Evolutionary conservation across 2,329 filamentous ascomycete genomes (phyloP), one percentile per base, ranked within the genome.

Genomic region (Hypocrella siamensis): DNA sequence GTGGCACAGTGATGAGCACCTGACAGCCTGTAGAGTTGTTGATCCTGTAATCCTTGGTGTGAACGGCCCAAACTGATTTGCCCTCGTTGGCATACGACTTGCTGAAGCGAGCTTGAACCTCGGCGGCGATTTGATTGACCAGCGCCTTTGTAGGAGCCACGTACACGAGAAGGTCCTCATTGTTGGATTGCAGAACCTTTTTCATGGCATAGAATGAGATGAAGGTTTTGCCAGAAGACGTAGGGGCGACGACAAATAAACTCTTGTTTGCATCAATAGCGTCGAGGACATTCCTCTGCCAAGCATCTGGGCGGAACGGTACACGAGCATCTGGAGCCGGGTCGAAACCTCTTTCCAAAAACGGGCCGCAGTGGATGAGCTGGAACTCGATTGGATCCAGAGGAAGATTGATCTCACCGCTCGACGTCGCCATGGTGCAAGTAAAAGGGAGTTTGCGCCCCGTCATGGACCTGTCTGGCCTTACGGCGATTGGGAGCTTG

Each of bases 161-260:
- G 41, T 86, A 88, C 1, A 86, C 75, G 6, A 88, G 53, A 3
- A 86, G 65, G 3, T 70, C 74, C 30, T 83, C 70, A 37, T 86
- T 69, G 38, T 70, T 71, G 4, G 65, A 64, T 45, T 78, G 63
- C 8, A 88, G 57, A 1, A 85, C 60, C 45, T 81, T 75, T 44
- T 79, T 77, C 76, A 86, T 88, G 2, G 80, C 80, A 42, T 88
- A 85, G 50, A 86, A 88, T 1, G 72, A 79, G 36, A 86, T 86
- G 49, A 86, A 88, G 0, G 80, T 88, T 51, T 86, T 88, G 39
- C 81, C 81, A 1, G 81, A 75, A 17, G 75, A 81, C 0, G 80
- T 88, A 1, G 80, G 80, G 0, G 80, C 80, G 7, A 86, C 73
- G 1, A 84, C 77, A 36, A 86, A 75, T 1, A 83, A 56, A 41